Evolutionary conservation across 2,329 filamentous ascomycete genomes (phyloP).

Genomic region (Trichoderma semiorbis): DNA sequence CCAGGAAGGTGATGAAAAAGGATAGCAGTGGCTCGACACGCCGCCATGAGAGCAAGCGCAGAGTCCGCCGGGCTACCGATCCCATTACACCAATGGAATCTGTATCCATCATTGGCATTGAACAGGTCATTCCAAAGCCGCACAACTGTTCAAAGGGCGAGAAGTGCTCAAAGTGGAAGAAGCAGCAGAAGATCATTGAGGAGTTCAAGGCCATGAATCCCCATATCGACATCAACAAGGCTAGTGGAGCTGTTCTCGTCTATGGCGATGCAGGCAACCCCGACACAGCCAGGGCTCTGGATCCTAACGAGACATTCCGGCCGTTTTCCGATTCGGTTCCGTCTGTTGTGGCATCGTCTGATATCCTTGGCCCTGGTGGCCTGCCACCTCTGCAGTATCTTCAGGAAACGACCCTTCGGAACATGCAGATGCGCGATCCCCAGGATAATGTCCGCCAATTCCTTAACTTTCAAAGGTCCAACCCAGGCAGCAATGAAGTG

Average conservation of each 20-base stretch:
- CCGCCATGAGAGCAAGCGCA: conserved; percentile 41
- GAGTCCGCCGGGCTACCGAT: conserved; percentile 52
- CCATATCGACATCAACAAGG: conserved; percentile 46
- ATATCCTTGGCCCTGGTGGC: conserved; percentile 71
- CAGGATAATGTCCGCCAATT: conserved; percentile 94
- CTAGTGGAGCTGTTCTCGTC: conserved; percentile 68
- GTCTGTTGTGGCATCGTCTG: conserved; percentile 87
- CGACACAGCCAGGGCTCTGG: conserved; percentile 56
- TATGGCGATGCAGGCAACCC: conserved; percentile 77
- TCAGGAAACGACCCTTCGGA: conserved; percentile 69
- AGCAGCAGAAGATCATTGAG: conserved; percentile 73
- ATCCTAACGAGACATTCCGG: conserved; percentile 54
- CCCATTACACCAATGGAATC: conserved; percentile 76
- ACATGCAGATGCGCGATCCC: conserved; percentile 69
- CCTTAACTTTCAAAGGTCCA: conserved; percentile 73
- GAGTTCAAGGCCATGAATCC: conserved; percentile 74
- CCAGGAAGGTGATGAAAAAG: conserved; percentile 43
- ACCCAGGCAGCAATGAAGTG: conserved; percentile 49
- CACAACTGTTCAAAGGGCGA: conserved; percentile 85
- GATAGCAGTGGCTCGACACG: conserved; percentile 35
- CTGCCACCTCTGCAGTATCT: conserved; percentile 65
- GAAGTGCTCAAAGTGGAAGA: conserved; percentile 76
- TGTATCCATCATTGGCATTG: conserved; percentile 87
- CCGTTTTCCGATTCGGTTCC: conserved; percentile 73
- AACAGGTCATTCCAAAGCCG: conserved; percentile 79